A percentile compares a stretch with the other conserved stretches of the same genome.
These are phyloP conservation scores for Sporothrix pallida DNA, from an alignment of 2,329 filamentous ascomycete species.

Conservation along the genomic window DNA sequence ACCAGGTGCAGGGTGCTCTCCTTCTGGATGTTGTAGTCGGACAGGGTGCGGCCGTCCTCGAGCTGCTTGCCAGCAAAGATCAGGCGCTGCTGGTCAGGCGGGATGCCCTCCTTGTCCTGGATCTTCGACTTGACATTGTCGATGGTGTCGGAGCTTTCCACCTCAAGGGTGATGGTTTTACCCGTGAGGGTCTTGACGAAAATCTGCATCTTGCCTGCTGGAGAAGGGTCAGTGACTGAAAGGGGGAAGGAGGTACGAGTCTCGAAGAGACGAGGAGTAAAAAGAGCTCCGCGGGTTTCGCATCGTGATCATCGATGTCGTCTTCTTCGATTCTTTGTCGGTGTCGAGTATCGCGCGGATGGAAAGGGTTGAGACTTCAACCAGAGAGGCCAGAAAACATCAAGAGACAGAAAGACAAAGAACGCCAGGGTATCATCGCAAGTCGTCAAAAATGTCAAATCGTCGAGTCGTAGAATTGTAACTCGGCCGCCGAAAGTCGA, in stretches of 20 bases:
- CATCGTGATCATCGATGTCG: constrained; percentile 27
- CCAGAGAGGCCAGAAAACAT: background rate
- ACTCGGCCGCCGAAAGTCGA: constrained; percentile 38
- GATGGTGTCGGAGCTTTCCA: constrained; percentile 99
- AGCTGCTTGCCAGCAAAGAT: constrained; percentile 99
- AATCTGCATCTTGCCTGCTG: constrained; percentile 74
- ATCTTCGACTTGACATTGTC: constrained; percentile 99
- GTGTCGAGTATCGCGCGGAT: constrained; percentile 3
- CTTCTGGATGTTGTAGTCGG: constrained; percentile 99
- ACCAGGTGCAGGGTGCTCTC: constrained; percentile 98
- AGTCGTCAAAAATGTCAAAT: background rate
- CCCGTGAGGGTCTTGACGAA: constrained; percentile 91
- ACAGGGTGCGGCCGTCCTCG: constrained; percentile 97
- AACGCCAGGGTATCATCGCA: background rate
- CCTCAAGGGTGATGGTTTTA: constrained; percentile 99
- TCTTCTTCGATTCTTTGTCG: constrained; percentile 32
- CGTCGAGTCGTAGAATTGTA: background rate
- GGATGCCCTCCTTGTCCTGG: constrained; percentile 99
- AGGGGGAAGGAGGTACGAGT: too few species aligned
- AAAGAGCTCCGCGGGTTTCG: background rate
- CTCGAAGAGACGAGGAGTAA: too few species aligned
- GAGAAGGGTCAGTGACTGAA: constrained; percentile 38
- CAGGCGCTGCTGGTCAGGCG: constrained; percentile 97
- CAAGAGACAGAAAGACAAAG: background rate
- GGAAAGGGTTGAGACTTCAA: background rate